Percentiles rank a stretch among this genome's conserved stretches.
Conservation (phyloP, 1,284 basidiomycete species). For the Cryptococcus wingfieldii region DNA sequence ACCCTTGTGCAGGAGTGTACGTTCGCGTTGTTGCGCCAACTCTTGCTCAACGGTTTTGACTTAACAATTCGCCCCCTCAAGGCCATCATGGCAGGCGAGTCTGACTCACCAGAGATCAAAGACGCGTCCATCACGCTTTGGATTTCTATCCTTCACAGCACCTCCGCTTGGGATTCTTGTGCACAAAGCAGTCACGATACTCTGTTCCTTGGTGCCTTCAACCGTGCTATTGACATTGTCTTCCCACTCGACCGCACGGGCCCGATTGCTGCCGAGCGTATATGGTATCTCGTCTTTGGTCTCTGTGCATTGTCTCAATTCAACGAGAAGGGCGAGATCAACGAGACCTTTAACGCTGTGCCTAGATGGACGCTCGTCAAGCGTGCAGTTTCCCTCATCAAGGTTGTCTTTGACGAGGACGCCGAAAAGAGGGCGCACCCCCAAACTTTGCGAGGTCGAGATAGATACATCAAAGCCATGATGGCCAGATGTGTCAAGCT, state of each 20-base stretch:
- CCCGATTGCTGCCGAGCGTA: conserved; percentile 61
- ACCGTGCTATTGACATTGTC: conserved; percentile 35
- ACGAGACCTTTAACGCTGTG: conserved; percentile 49
- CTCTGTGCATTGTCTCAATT: conserved; percentile 76
- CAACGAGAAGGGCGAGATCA: conserved; percentile 57
- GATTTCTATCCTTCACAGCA: conserved; percentile 66
- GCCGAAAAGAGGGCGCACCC: conserved; percentile 52
- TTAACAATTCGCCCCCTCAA: conserved; percentile 51
- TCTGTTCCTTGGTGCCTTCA: conserved; percentile 48
- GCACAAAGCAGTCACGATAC: conserved; percentile 27
- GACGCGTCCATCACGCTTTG: conserved; percentile 64
- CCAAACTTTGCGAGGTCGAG: conserved; percentile 59
- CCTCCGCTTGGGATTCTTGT: conserved; percentile 17
- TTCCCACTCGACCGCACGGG: conserved; percentile 33
- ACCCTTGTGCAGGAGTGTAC: conserved; percentile 7
- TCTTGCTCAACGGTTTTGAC: conserved; percentile 58
- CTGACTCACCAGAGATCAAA: conserved; percentile 45
- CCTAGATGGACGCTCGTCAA: conserved; percentile 67
- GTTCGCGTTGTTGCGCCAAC: conserved; percentile 53
- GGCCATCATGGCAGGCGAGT: conserved; percentile 39
- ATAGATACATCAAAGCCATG: conserved; percentile 70
- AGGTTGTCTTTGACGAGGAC: conserved; percentile 56
- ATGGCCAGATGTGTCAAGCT: conserved; percentile 70
- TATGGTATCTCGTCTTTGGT: conserved; percentile 69
- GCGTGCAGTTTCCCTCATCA: conserved; percentile 59